These are phyloP conservation scores for Rhytidiadelphus loreus DNA, from an alignment of 225 moss, liverwort and hornwort species.

Conservation along the genomic window DNA sequence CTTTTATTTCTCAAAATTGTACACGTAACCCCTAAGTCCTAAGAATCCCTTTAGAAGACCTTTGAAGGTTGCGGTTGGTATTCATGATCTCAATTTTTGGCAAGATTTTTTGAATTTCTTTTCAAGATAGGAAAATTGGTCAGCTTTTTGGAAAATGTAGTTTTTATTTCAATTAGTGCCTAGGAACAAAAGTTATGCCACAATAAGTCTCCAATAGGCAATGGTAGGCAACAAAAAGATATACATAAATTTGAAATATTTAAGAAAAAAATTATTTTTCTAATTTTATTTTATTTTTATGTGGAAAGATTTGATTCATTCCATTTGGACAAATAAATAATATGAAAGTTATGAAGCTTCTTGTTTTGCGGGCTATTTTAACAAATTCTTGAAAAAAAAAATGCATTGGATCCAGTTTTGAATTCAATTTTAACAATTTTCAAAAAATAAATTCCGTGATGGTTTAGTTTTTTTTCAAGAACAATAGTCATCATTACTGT, in stretches of 20 bases:
- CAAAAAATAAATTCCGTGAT: not conserved
- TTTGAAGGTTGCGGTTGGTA: not conserved
- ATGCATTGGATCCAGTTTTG: fast-evolving
- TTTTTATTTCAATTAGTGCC: not conserved
- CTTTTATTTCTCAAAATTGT: not conserved
- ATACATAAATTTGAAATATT: not conserved
- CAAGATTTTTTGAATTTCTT: not conserved
- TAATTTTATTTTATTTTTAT: not conserved
- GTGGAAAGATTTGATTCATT: not conserved
- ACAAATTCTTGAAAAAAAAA: too few species aligned
- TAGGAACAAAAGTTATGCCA: not conserved
- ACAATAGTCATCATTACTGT: fast-evolving
- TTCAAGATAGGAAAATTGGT: not conserved
- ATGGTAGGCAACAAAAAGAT: too few species aligned
- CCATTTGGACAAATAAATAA: not conserved
- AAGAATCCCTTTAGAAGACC: fast-evolving
- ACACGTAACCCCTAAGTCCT: not conserved
- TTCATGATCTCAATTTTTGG: not conserved
- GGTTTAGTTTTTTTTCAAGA: not conserved
- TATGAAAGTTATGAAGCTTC: not conserved
- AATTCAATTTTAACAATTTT: not conserved
- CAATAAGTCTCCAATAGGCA: too few species aligned
- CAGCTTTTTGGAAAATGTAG: fast-evolving
- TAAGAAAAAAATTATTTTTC: not conserved
- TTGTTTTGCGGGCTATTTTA: fast-evolving